Conservation (phyloP, 495 filamentous ascomycete genomes). For the Penicillium egyptiacum region DNA sequence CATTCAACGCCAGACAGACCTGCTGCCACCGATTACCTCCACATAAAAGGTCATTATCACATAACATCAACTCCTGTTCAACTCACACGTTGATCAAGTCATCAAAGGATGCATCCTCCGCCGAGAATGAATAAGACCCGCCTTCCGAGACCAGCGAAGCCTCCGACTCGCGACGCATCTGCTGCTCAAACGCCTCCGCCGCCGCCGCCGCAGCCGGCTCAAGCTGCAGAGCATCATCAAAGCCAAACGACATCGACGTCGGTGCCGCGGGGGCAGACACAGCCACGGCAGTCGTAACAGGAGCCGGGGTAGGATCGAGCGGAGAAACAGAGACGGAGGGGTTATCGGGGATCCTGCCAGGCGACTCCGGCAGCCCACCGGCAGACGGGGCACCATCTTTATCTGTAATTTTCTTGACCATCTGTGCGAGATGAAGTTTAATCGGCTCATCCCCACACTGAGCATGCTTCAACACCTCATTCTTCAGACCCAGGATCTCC, state of each 20-base stretch:
- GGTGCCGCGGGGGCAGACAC: constrained; percentile 9
- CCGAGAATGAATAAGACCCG: constrained; percentile 33
- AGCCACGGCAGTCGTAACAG: constrained; percentile 2
- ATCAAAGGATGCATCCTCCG: constrained; percentile 34
- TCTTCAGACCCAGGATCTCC: constrained; percentile 56
- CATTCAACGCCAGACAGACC: constrained; percentile 12
- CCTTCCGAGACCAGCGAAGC: constrained; percentile 29
- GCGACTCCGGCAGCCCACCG: not conserved
- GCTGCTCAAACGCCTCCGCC: constrained; percentile 27
- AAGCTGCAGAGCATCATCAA: constrained; percentile 38
- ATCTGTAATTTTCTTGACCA: constrained; percentile 42
- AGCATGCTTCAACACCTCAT: constrained; percentile 58
- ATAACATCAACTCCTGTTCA: not conserved
- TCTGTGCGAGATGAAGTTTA: constrained; percentile 48
- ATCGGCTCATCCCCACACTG: constrained; percentile 58
- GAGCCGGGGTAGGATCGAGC: constrained; percentile 6
- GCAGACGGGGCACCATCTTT: constrained; percentile 17
- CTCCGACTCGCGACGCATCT: constrained; percentile 36
- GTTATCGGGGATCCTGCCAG: constrained; percentile 10
- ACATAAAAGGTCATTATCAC: not conserved
- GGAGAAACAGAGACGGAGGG: constrained; percentile 16
- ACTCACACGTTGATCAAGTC: constrained; percentile 36
- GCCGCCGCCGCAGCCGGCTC: constrained; percentile 21
- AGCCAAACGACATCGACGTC: constrained; percentile 36
- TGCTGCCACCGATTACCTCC: constrained; percentile 6